Evolutionary conservation across 805 yeast species (phyloP), one percentile per base, ranked within the genome.

Genomic region (Metschnikowia santaceciliae): DNA sequence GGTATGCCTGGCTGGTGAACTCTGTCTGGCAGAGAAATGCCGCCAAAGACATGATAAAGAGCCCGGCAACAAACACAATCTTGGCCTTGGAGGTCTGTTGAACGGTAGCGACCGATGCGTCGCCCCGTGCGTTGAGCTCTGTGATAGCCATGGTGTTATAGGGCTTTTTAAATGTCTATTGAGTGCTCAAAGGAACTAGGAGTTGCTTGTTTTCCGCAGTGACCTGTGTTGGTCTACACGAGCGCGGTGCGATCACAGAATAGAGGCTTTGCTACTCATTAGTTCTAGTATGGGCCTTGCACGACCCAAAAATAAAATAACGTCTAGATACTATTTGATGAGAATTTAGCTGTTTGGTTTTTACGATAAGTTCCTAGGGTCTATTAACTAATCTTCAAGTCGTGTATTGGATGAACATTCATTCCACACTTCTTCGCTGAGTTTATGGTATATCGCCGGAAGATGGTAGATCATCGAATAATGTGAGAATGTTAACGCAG

Each of bases 1-100:
- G 70, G 61, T 88, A 85, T 5, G 89, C 75, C 50, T 83, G 83
- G 6, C 89, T 78, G 1, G 95, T 88, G 53, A 84, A 72, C 63
- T 89, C 96, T 0, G 96, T 89, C 63, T 89, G 96, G 14, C 77
- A 61, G 4, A 90, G 90, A 67, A 90, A 90, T 3, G 90, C 61
- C 6, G 79, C 60, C 52, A 73, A 59, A 26, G 76, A 70, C 19
- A 69, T 46, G 32, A 71, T 42, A 48, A 74, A 74, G 32, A 73
- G 61, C 2, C 63, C 41, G 14, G 56, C 59, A 6, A 74, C 68
- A 51, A 67, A 69, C n/a, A 67, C 48, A 45, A 74, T 57, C 58
- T 74, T 74, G n/a, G 73, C 60, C 50, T 57, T 63, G 10, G 76
- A 71, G 3, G 68, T 63, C 47, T 53, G 55, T 42, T 59, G 60